Conservation (phyloP, 225 moss, liverwort and hornwort genomes). For the Asterella californica region DNA sequence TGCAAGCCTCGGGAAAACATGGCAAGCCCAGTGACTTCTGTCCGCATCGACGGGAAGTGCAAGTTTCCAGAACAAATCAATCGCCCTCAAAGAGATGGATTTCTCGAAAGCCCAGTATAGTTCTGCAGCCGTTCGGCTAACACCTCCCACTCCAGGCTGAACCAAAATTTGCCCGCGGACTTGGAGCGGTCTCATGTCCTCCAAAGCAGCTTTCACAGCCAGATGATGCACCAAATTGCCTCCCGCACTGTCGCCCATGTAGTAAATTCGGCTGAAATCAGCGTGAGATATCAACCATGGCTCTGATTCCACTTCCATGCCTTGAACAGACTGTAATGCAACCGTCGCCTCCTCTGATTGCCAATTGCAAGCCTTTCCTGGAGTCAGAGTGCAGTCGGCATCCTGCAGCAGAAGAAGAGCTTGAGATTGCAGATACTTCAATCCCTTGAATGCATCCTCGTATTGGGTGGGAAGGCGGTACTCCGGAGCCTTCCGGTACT, state of each 20-base stretch:
- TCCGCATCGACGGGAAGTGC: constrained; percentile 10
- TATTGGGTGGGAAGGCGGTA: constrained; percentile 26
- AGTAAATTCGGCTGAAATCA: constrained; percentile 17
- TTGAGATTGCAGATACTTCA: constrained; percentile 24
- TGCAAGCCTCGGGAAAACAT: constrained; percentile 17
- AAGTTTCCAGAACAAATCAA: constrained; percentile 19
- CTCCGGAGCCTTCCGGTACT: constrained; percentile 30
- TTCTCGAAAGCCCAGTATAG: constrained; percentile 10
- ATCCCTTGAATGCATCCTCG: constrained; percentile 16
- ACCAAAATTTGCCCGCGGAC: constrained; percentile 22
- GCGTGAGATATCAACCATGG: constrained; percentile 18
- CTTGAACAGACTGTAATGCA: neutral
- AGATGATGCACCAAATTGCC: constrained; percentile 30
- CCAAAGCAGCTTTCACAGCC: neutral
- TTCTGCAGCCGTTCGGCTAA: constrained; percentile 11
- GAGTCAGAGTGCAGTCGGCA: neutral
- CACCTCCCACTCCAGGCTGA: constrained; percentile 20
- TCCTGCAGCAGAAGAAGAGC: neutral
- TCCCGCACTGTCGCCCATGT: constrained; percentile 27
- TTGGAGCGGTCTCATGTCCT: constrained; percentile 7
- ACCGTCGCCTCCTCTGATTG: neutral
- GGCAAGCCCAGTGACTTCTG: constrained; percentile 17
- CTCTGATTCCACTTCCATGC: neutral
- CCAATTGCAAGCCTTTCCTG: neutral
- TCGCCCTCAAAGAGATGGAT: constrained; percentile 4